phyloP scores from a whole-genome alignment of 2,329 filamentous ascomycete species.

The Rhinocladiella similis region DNA sequence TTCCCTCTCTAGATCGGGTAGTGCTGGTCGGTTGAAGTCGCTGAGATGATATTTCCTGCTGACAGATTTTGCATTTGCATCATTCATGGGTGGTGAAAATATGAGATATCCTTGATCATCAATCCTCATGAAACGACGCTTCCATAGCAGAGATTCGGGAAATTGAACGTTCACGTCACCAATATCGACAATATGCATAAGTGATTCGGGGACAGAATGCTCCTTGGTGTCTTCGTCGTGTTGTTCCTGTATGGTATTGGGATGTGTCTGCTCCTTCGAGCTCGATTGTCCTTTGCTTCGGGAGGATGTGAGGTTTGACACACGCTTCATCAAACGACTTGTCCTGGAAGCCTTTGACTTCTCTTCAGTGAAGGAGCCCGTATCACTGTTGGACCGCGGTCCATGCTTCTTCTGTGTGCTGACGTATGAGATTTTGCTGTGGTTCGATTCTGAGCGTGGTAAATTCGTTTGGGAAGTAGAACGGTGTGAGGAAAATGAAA shows the following conservation, averaged over 20 bases:
- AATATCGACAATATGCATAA: constrained; percentile 64
- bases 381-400: constrained; percentile 37
- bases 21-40: constrained; percentile 76
- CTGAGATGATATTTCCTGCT: constrained; percentile 82
- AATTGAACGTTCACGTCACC: constrained; percentile 97
- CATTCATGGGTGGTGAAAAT: constrained; percentile 68
- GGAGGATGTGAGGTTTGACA: constrained; percentile 59
- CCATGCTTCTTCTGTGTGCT: constrained; percentile 41
- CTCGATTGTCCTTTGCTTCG: constrained; percentile 45
- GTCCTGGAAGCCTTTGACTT: constrained; percentile 57
- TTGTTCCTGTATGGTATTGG: constrained; percentile 40
- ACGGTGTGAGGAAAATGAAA: constrained; percentile 42
- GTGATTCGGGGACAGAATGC: constrained; percentile 21
- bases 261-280: constrained; percentile 35
- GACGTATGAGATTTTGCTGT: constrained; percentile 41
- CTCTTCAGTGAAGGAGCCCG: constrained; percentile 39
- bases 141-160: constrained; percentile 94
- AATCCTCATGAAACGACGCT: constrained; percentile 83
- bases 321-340: constrained; percentile 65
- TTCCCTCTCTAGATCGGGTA: constrained; percentile 87
- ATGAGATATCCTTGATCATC: constrained; percentile 82
- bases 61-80: constrained; percentile 58
- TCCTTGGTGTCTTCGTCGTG: constrained; percentile 20
- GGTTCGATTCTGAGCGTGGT: constrained; percentile 40
- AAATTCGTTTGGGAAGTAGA: constrained; percentile 36